A percentile compares a stretch with the other conserved stretches of the same genome.
phyloP scores from a whole-genome alignment of 345 rosid species.

The Euphorbia tirucalli region DNA sequence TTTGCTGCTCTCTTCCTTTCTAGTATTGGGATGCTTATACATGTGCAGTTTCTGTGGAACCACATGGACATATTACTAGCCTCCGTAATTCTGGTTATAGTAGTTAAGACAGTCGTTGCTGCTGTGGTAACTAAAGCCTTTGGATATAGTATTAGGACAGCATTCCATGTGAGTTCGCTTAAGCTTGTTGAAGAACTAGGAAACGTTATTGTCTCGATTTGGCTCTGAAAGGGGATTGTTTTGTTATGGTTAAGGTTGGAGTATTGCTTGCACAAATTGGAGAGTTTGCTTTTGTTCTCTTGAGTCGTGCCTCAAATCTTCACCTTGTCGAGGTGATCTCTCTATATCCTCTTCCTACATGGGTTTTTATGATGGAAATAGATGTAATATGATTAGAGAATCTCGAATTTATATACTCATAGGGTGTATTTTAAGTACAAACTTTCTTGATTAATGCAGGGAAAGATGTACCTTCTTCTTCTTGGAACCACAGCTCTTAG shows the following conservation, averaged over 20 bases:
- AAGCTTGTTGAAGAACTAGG: conserved; percentile 6
- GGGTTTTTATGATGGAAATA: not conserved
- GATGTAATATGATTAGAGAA: not conserved
- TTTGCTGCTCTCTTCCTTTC: conserved; percentile 97
- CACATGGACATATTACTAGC: conserved; percentile 97
- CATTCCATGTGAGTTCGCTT: conserved; percentile 72
- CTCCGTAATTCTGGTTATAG: conserved; percentile 85
- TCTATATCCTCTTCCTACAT: not conserved
- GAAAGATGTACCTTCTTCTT: conserved; percentile 98
- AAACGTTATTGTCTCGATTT: not conserved
- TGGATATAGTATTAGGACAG: conserved; percentile 75
- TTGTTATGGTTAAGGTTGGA: conserved; percentile 55
- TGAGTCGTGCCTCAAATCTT: conserved; percentile 94
- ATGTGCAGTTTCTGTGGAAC: conserved; percentile 97
- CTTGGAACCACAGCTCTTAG: conserved; percentile 97
- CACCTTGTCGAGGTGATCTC: conserved; percentile 74
- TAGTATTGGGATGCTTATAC: conserved; percentile 97
- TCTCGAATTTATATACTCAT: not conserved
- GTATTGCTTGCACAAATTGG: conserved; percentile 96
- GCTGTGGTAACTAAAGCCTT: conserved; percentile 68
- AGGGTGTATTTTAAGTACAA: not conserved
- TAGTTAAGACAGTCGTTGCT: conserved; percentile 83
- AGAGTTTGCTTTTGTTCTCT: conserved; percentile 94
- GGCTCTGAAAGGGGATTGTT: not conserved
- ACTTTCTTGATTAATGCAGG: conserved; percentile 43